phyloP scores from a whole-genome alignment of 139 green algal genomes.

The Pleodorina starrii region DNA sequence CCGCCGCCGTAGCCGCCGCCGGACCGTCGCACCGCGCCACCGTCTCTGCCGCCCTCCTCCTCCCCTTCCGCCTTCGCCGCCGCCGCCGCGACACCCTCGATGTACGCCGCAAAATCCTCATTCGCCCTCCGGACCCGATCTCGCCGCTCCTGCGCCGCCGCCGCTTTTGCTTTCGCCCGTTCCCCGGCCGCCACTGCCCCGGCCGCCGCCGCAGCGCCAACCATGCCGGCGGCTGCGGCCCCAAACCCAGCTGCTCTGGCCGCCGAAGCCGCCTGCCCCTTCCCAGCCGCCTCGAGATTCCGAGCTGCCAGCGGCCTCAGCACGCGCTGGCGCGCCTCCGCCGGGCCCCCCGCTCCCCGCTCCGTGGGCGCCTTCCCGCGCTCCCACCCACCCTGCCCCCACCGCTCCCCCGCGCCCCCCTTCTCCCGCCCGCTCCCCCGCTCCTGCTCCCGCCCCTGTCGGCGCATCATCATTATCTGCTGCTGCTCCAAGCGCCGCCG shows the following conservation, averaged over 20 bases:
- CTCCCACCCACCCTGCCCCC: neutral
- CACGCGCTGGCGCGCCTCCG: neutral
- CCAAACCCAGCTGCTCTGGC: neutral
- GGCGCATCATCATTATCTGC: no score
- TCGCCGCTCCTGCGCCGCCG: no score
- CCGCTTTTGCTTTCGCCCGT: neutral
- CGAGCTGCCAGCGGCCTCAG: neutral
- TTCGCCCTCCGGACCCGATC: neutral
- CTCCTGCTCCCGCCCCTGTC: no score
- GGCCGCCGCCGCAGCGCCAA: neutral
- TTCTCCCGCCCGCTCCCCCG: neutral
- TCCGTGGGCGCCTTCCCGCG: neutral
- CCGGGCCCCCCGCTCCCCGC: neutral
- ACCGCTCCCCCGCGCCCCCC: neutral
- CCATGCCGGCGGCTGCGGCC: neutral
- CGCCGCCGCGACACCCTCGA: neutral
- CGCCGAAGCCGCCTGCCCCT: neutral
- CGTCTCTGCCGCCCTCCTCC: no score
- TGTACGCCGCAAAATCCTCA: conserved; percentile 13
- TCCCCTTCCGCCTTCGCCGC: neutral
- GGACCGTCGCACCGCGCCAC: neutral
- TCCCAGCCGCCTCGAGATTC: neutral
- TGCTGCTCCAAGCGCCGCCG: neutral
- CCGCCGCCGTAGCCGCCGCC: no score
- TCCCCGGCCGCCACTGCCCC: neutral